Evolutionary conservation across 2,329 filamentous ascomycete species (phyloP), one percentile per base, ranked within the genome.

Genomic region (Paracamarosporium sp.): DNA sequence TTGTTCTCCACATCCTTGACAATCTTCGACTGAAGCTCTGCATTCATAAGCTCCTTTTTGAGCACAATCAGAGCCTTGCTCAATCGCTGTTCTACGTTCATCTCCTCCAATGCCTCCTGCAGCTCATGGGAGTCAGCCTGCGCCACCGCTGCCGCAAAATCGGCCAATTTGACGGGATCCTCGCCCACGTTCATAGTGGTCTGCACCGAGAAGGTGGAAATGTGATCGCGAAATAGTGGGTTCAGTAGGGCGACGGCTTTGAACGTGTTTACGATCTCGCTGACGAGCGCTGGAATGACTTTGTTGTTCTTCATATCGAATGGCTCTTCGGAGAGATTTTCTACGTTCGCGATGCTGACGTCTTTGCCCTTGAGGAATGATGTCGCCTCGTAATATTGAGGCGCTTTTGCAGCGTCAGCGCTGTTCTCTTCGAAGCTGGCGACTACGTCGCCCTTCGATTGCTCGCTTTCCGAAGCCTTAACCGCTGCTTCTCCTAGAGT

Each of bases 31-130:
- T 97, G 94, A 28, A 99, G 82, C 74, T 98, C 92, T 0, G 95
- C 95, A 67, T 98, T 99, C 90, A 98, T 97, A 53, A 97, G 86
- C 80, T 99, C 95, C 78, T 97, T 98, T 82, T 99, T 99, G 65
- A 99, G 83, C 2, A 98, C 91, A 41, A 94, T 87, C 2, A 99
- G 81, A 0, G 94, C 91, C 78, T 97, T 98, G 67, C 93, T 90
- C 78, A 99, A 86, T 62, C 96, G 87, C 68, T 96, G 90, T 76
- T 98, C 93, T 15, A 99, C 90, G 69, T 97, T 92, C 77, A 97
- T 85, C 51, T 90, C 91, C 56, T 91, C 89, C 1, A 99, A 82
- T 0, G 97, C 92, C 68, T 96, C 92, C 75, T 99, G 96, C 43
- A 98, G 83, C 79, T 99, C 95, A 54, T 89, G 87, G 54, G 96